These are phyloP conservation scores for Taphrina deformans DNA, from an alignment of 1,139 yeast genomes.

Conservation along the genomic window DNA sequence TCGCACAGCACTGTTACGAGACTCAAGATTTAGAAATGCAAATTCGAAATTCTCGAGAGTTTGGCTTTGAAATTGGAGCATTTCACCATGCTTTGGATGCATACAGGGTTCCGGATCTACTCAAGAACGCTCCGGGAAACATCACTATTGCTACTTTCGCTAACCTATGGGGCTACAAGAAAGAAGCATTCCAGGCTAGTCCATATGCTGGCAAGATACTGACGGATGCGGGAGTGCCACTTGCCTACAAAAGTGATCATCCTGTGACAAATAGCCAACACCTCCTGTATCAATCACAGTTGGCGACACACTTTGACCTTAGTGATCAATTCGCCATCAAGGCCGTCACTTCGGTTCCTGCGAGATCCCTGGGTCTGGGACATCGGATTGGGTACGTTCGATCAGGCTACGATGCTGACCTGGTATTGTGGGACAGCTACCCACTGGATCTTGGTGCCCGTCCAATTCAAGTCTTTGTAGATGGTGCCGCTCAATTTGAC, in stretches of 20 bases:
- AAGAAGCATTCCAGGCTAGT: slow-evolving; percentile 20
- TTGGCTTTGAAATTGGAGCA: slow-evolving; percentile 19
- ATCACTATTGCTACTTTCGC: slow-evolving; percentile 19
- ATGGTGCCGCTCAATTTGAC: slow-evolving; percentile 21
- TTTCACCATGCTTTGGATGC: slow-evolving; percentile 25
- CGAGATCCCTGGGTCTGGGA: slow-evolving; percentile 12
- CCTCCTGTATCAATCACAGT: slow-evolving; percentile 5
- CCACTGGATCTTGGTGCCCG: slow-evolving; percentile 23
- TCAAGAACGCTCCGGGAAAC: slow-evolving; percentile 14
- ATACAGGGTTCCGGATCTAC: slow-evolving; percentile 9
- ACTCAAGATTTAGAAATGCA: slow-evolving; percentile 17
- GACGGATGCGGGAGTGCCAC: slow-evolving; percentile 13
- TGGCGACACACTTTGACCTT: slow-evolving; percentile 11
- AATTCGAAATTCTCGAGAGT: slow-evolving; percentile 11
- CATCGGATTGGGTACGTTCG: slow-evolving; percentile 16
- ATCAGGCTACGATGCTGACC: slow-evolving; percentile 25
- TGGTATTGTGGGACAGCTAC: slow-evolving; percentile 17
- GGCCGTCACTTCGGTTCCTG: slow-evolving; percentile 22
- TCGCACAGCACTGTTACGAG: slow-evolving; percentile 11
- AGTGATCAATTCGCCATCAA: slow-evolving; percentile 14
- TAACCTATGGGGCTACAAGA: slow-evolving; percentile 22
- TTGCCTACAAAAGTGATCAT: slow-evolving; percentile 25
- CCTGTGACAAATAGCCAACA: slow-evolving; percentile 19
- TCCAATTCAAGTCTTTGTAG: slow-evolving; percentile 22
- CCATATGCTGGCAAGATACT: slow-evolving; percentile 23